Base-by-base conservation (phyloP, 2,329 filamentous ascomycete species). In the Rhinocladiella similis region DNA sequence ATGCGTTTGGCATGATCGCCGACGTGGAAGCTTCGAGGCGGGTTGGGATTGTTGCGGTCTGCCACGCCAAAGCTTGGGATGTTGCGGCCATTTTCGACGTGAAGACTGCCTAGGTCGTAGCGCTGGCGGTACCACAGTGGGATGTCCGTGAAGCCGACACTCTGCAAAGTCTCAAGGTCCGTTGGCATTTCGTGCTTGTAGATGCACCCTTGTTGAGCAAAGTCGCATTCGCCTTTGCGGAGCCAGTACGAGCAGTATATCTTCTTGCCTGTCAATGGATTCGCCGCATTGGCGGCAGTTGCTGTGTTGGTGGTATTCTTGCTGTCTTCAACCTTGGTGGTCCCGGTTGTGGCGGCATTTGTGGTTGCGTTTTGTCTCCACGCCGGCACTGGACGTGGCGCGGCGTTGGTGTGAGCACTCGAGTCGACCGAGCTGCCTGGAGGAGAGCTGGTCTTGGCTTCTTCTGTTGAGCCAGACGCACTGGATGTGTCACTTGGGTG, bases 181-280 rank as follows among this genome's bases (percentile, higher is more conserved):
- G 76, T 72, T 0, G 92, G 92, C 88, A 96, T 96, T 70, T 94
- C 89, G 70, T 96, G 92, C 75, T 91, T 93, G 77, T 86, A 96
- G 63, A 87, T 85, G 75, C 92, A 96, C 0, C 92, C 91, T 67
- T 92, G 87, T 70, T 95, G 90, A 3, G 83, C 86, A 70, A 90
- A 97, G 60, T 88, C 88, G 70, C 92, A 97, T 42, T 89, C 84
- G 18, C 91, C 91, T 56, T 89, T 87, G 65, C 90, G 86, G 53
- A 96, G 87, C 91, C 91, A 97, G 72, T 93, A 90, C 56, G 91
- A 90, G 73, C 91, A 96, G 72, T 88, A 96, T 20, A 88, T 76
- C 70, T 96, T 96, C 66, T 82, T 83, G 5, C 73, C 71, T 7
- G 43, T 46, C 4, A 67, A 67, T 10, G 76, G 71, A 16, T 74